Percentiles rank a stretch among this genome's conserved stretches.
Conservation (phyloP, 1,284 basidiomycete species). For the Ceratobasidium papillatum region DNA sequence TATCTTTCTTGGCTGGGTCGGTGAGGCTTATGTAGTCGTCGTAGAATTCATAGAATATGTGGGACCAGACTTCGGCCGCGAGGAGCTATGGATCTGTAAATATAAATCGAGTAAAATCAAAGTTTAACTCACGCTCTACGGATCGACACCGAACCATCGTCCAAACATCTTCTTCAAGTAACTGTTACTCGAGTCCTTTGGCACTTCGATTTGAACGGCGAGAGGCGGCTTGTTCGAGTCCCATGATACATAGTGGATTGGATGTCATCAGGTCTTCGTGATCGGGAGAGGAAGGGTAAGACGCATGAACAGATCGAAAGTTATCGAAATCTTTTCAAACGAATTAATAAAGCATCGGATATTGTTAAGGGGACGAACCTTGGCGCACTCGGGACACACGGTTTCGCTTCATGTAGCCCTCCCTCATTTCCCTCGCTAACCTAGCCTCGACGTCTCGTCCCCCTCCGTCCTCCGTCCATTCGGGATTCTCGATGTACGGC, state of each 20-base stretch:
- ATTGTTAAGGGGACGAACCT: conserved; percentile 63
- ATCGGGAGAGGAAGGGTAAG: conserved; percentile 94
- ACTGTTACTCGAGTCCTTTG: conserved; percentile 78
- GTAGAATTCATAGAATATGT: conserved; percentile 81
- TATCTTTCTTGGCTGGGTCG: conserved; percentile 72
- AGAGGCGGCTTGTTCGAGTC: conserved; percentile 63
- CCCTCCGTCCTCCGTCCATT: conserved; percentile 85
- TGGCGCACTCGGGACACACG: conserved; percentile 93
- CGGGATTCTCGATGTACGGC: conserved; percentile 94
- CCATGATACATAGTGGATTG: conserved; percentile 81
- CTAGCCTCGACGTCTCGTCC: conserved; percentile 82
- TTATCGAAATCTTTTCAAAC: conserved; percentile 85
- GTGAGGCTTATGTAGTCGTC: conserved; percentile 70
- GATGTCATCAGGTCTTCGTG: conserved; percentile 84
- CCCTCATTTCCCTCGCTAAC: conserved; percentile 90
- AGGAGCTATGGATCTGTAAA: neutral
- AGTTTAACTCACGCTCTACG: conserved; percentile 67
- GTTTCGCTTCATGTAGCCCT: conserved; percentile 96
- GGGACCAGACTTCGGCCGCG: conserved; percentile 70
- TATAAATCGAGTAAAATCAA: neutral
- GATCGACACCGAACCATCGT: conserved; percentile 72
- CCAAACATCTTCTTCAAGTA: conserved; percentile 79
- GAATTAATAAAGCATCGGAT: neutral
- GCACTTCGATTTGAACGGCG: conserved; percentile 80
- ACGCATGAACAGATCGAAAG: conserved; percentile 99